phyloP scores from a whole-genome alignment of 352 stramenopile species.

The Pythium monospermum region DNA sequence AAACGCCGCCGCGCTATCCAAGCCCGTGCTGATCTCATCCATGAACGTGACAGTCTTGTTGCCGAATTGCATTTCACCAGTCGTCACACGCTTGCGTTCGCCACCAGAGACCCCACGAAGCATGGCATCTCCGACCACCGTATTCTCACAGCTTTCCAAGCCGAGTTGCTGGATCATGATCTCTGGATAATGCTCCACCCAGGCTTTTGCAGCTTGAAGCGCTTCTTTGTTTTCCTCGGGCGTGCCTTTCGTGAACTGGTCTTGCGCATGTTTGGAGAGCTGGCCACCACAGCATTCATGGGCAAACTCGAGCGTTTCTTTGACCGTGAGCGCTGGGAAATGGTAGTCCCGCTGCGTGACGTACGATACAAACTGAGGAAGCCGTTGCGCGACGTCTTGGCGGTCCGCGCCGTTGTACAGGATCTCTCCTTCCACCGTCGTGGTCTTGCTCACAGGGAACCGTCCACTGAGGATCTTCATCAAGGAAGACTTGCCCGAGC shows the following conservation, averaged over 20 bases:
- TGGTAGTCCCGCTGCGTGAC: conserved; percentile 49
- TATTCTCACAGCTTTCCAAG: conserved; percentile 30
- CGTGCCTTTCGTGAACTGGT: conserved; percentile 15
- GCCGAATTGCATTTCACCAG: conserved; percentile 62
- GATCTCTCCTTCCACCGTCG: conserved; percentile 37
- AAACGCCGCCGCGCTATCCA: conserved; percentile 33
- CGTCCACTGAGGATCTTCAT: conserved; percentile 56
- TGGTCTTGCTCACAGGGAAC: conserved; percentile 41
- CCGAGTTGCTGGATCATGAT: conserved; percentile 34
- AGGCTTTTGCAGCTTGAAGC: conserved; percentile 11
- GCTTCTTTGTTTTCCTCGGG: conserved; percentile 16
- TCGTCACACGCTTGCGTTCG: conserved; percentile 27
- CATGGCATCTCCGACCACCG: conserved; percentile 41
- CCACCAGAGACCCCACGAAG: conserved; percentile 41
- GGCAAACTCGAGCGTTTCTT: conserved; percentile 57
- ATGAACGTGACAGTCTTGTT: conserved; percentile 45
- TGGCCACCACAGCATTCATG: conserved; percentile 46
- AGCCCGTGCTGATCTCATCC: conserved; percentile 87
- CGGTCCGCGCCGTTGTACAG: conserved; percentile 42
- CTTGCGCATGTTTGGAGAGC: conserved; percentile 25
- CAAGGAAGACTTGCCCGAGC: conserved; percentile 50
- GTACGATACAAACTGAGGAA: conserved; percentile 52
- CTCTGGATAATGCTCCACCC: conserved; percentile 30
- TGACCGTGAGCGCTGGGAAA: conserved; percentile 39
- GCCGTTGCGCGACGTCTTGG: conserved; percentile 21